phyloP scores from a whole-genome alignment of 148 eudicot genomes.

The Diospyros kaki region DNA sequence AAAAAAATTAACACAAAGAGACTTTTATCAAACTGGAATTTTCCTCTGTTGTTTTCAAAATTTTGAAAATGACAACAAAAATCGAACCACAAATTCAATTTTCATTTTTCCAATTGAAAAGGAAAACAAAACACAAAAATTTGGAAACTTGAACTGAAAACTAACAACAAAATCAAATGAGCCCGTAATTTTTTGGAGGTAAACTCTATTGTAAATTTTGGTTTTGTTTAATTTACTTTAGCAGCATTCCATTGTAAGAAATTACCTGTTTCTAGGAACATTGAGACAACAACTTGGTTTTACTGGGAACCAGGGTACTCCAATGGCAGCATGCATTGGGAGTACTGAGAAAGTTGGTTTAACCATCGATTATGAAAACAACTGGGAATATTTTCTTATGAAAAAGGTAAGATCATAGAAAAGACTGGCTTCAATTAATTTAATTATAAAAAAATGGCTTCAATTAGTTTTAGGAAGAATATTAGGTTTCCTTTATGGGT shows the following conservation, averaged over 20 bases:
- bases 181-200: background rate
- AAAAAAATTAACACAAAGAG: too few species aligned
- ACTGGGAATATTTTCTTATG: too few species aligned
- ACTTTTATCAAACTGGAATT: too few species aligned
- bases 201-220: background rate
- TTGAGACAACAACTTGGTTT: background rate
- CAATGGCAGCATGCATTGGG: background rate
- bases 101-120: too few species aligned
- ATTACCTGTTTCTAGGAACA: background rate
- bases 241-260: background rate
- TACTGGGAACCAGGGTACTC: too few species aligned
- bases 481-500: background rate
- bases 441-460: background rate
- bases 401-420: too few species aligned
- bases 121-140: too few species aligned
- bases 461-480: background rate
- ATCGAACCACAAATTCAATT: too few species aligned
- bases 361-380: background rate
- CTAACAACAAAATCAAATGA: too few species aligned
- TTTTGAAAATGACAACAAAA: too few species aligned
- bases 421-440: background rate
- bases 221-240: background rate
- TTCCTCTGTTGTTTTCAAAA: too few species aligned
- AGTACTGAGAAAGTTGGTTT: background rate
- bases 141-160: too few species aligned